Percentiles rank a stretch among this genome's conserved stretches.
Conservation (phyloP, 73 alveolate genomes). For the Paramecium tetraurelia region DNA sequence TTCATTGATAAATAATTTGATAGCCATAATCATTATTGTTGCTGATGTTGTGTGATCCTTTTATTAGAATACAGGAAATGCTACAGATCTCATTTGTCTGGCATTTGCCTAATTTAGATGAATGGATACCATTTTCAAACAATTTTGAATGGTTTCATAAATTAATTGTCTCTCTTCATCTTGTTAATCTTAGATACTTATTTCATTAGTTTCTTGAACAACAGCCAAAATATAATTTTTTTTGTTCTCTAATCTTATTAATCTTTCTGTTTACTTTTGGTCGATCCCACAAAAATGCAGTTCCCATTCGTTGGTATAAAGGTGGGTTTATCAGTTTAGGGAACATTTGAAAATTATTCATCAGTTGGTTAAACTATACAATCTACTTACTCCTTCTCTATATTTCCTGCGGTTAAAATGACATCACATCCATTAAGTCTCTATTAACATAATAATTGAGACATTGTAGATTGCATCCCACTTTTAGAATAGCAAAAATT, state of each 20-base stretch:
- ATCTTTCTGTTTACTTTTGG: not conserved
- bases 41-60: slow-evolving; percentile 34
- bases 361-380: not conserved
- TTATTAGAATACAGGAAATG: not conserved
- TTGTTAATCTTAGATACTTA: not conserved
- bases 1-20: not conserved
- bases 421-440: not conserved
- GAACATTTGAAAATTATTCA: not conserved
- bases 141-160: not conserved
- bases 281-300: not conserved
- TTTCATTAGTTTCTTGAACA: not conserved
- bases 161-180: slow-evolving; percentile 12
- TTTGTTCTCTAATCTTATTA: not conserved
- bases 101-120: not conserved
- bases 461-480: not conserved
- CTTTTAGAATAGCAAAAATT: not conserved
- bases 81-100: not conserved
- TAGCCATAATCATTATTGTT: slow-evolving; percentile 44
- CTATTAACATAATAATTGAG: not conserved
- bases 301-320: not conserved
- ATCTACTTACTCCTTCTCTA: not conserved
- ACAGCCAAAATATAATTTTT: slow-evolving; percentile 24
- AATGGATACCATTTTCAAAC: not conserved
- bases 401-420: not conserved
- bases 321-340: not conserved